phyloP scores from a whole-genome alignment of 2,329 filamentous ascomycete genomes.

The Aspergillus awamori region DNA sequence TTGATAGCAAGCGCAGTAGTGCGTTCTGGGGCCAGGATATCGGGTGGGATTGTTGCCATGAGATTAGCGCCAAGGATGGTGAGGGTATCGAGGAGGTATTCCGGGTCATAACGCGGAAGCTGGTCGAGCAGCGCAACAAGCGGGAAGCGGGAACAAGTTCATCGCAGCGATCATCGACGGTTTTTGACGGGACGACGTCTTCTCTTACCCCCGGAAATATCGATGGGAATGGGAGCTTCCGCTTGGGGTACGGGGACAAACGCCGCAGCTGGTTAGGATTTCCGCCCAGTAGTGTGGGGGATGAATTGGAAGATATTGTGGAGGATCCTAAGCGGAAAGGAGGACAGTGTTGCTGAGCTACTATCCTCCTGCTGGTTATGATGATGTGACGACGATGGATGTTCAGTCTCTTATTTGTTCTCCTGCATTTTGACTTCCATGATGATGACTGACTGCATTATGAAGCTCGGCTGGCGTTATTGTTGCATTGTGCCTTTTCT shows the following conservation, averaged over 20 bases:
- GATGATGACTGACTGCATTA: neutral
- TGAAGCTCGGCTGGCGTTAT: neutral
- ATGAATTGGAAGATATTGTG: slow-evolving; percentile 35
- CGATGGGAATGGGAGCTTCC: slow-evolving; percentile 60
- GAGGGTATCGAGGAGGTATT: slow-evolving; percentile 98
- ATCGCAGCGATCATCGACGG: slow-evolving; percentile 51
- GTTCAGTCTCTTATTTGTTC: neutral
- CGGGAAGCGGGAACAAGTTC: slow-evolving; percentile 52
- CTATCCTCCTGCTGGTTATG: neutral
- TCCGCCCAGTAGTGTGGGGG: slow-evolving; percentile 51
- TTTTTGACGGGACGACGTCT: slow-evolving; percentile 43
- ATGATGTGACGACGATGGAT: neutral
- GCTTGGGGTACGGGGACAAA: slow-evolving; percentile 62
- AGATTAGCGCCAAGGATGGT: slow-evolving; percentile 90
- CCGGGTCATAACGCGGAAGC: slow-evolving; percentile 81
- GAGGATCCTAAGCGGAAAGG: slow-evolving; percentile 38
- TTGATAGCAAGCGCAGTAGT: slow-evolving; percentile 51
- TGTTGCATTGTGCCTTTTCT: neutral
- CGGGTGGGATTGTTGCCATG: slow-evolving; percentile 96
- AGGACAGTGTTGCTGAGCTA: slow-evolving; percentile 46
- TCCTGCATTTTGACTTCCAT: neutral
- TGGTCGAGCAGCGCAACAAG: slow-evolving; percentile 69
- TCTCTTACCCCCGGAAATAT: slow-evolving; percentile 53
- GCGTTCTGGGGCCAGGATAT: slow-evolving; percentile 82
- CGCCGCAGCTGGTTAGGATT: slow-evolving; percentile 68